Conservation (phyloP, 1,139 yeast genomes). For the Martiniozyma asiatica region DNA sequence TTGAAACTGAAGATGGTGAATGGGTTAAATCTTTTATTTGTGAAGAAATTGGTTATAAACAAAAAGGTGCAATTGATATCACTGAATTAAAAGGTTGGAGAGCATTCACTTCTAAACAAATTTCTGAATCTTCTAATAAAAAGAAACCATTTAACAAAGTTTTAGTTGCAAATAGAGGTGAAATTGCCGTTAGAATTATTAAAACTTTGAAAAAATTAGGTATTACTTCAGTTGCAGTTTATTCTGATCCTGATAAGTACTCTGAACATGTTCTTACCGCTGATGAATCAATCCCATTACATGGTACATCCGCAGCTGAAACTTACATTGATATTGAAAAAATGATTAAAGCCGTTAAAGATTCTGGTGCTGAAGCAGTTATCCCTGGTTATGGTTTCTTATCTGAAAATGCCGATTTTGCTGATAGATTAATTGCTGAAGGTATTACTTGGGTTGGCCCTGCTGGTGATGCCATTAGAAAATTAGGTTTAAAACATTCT, state of each 20-base stretch:
- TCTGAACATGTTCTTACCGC: constrained; percentile 78
- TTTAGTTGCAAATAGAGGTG: constrained; percentile 94
- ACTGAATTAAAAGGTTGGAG: constrained; percentile 86
- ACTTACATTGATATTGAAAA: constrained; percentile 80
- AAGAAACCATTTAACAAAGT: constrained; percentile 70
- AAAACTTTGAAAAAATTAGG: constrained; percentile 72
- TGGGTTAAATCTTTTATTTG: constrained; percentile 90
- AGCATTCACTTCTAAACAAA: constrained; percentile 37
- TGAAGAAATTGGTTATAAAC: constrained; percentile 73
- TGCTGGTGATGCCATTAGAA: constrained; percentile 81
- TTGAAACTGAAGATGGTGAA: constrained; percentile 65
- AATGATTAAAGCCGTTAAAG: constrained; percentile 73
- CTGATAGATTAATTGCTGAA: constrained; percentile 71
- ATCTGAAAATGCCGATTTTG: constrained; percentile 92
- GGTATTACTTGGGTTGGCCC: constrained; percentile 94
- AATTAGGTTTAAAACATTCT: constrained; percentile 86
- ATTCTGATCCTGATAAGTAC: constrained; percentile 81
- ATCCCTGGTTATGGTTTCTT: constrained; percentile 96
- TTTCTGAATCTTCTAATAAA: constrained; percentile 13
- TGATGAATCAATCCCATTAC: constrained; percentile 66
- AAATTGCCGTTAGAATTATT: constrained; percentile 89
- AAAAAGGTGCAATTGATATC: constrained; percentile 64
- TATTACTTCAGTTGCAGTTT: constrained; percentile 74
- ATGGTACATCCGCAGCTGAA: constrained; percentile 79
- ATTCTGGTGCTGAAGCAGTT: constrained; percentile 78